phyloP scores from a whole-genome alignment of 768 basidiomycete genomes.

The Rhizopogon salebrosus region DNA sequence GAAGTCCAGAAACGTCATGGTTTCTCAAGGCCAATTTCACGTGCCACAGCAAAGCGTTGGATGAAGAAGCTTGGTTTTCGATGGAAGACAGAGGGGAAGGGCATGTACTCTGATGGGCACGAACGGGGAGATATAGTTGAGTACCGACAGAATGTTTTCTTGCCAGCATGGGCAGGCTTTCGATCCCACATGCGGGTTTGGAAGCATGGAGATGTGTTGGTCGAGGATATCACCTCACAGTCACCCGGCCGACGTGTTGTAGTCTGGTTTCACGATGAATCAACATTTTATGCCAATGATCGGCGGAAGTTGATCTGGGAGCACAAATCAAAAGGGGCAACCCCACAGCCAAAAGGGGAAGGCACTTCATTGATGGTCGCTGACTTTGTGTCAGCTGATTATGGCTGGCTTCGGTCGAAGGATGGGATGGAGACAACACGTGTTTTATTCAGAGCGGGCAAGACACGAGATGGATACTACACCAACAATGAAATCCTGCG shows the following conservation, averaged over 20 bases:
- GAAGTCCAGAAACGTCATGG: slow-evolving; percentile 14
- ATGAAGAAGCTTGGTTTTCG: slow-evolving; percentile 18
- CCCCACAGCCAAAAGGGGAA: slow-evolving; percentile 31
- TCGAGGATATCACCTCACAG: slow-evolving; percentile 3
- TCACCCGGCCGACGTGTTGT: slow-evolving; percentile 1
- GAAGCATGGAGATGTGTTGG: slow-evolving; percentile 13
- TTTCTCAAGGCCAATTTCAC: slow-evolving; percentile 13
- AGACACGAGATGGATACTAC: slow-evolving; percentile 19
- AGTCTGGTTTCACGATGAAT: slow-evolving; percentile 36
- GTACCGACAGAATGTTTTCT: slow-evolving; percentile 18
- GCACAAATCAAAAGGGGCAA: slow-evolving; percentile 1
- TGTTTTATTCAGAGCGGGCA: slow-evolving; percentile 18
- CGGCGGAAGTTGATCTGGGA: slow-evolving; percentile 21
- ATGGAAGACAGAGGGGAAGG: slow-evolving; percentile 12
- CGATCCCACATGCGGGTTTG: background rate
- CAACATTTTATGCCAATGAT: slow-evolving; percentile 36
- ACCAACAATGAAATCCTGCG: slow-evolving; percentile 24
- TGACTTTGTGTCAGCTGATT: slow-evolving; percentile 29
- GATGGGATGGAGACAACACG: slow-evolving; percentile 6
- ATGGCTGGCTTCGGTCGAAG: slow-evolving; percentile 8
- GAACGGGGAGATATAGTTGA: slow-evolving; percentile 27
- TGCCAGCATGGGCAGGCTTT: slow-evolving; percentile 12
- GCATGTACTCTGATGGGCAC: slow-evolving; percentile 35
- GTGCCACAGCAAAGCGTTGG: slow-evolving; percentile 19
- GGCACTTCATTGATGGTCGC: slow-evolving; percentile 24